Evolutionary conservation across 176 grass and related monocot genomes (phyloP), one percentile per base, ranked within the genome.

Genomic region (Thalia dealbata): DNA sequence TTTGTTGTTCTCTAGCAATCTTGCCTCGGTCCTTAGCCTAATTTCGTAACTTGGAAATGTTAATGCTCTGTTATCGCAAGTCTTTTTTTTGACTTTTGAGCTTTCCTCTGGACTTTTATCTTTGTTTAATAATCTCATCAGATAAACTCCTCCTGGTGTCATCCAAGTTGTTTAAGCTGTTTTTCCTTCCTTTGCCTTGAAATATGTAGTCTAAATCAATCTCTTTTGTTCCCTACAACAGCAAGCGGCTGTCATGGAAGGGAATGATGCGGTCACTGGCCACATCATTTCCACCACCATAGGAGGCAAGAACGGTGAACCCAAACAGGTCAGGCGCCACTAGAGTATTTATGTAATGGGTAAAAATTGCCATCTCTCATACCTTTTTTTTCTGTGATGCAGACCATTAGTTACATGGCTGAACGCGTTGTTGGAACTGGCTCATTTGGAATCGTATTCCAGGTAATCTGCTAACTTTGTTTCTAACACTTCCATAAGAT

Each of bases 321-420:
- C 91, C 45, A 96, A 96, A 45, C 84, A 81, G 84, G 91, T 96
- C 18, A 50, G 46, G 22, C 19, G 48, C 70, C 23, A 21, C 48
- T 29, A 52, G 9, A 52, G 2, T 72, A 6, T 21, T 30, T 21
- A 30, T 19, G 9, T 3, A n/a, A 10, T 28, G 15, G 30, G 16
- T 1, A 0, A 29, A 30, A 50, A 15, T 52, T 3, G 12, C 9
- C 15, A 41, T 41, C 26, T 61, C 56, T 44, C 41, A 0, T 27
- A 48, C 8, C 21, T 24, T 21, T 50, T 78, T 72, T 76, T 50
- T 71, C 26, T 79, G 64, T 52, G 64, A 38, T 74, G 27, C 77
- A 96, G 91, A 91, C 87, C n/a, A 96, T 96, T 62, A 96, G 91
- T 78, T 96, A 96, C 72, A 96, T 96, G 91, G 91, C 91, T 6